Base-by-base conservation (phyloP, 2,329 filamentous ascomycete species). In the Ophiostoma fasciatum region DNA sequence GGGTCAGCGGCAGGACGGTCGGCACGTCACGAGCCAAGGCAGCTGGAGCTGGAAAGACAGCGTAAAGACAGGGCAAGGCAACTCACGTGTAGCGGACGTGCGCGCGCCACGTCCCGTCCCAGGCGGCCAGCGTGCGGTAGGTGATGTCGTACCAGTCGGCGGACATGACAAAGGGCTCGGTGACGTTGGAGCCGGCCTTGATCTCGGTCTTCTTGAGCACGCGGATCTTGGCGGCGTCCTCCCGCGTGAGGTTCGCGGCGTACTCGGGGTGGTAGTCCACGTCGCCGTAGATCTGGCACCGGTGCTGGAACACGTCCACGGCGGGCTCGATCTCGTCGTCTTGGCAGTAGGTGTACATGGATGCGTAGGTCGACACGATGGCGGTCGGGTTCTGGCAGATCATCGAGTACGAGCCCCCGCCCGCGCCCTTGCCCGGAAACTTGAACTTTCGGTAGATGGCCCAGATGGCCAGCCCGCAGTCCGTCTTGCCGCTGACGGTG, bases 161-260 rank as follows among this genome's bases (percentile, higher is more conserved):
- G 10, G 36, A 27, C 5, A 35, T 27, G 10, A 46, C 15, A 5
- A 44, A 38, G 1, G 44, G 31, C 19, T 25, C 21, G 1, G 42
- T 42, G n/a, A 39, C 14, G 26, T 40, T 41, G 12, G 11, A 6
- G 0, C 13, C 26, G 8, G 27, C n/a, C 1, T 14, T n/a, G 4
- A 42, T 3, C 3, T 41, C 35, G 2, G 9, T 10, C 2, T 17
- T 4, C 6, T 10, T 12, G 30, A 38, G 21, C 4, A 43, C 28
- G 3, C 33, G 41, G 17, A 45, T 28, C 5, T 26, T 13, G 4
- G 39, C 32, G 26, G 45, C 37, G 23, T 39, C 43, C 14, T 41
- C 38, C 4, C 30, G 4, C 11, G 45, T 46, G 6, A 46, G 36
- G 37, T 46, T 45, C 11, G 39, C 36, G 0, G 41, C 33, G 9